Base-by-base conservation (phyloP, 306 rosid genomes). In the Oemleria cerasiformis region DNA sequence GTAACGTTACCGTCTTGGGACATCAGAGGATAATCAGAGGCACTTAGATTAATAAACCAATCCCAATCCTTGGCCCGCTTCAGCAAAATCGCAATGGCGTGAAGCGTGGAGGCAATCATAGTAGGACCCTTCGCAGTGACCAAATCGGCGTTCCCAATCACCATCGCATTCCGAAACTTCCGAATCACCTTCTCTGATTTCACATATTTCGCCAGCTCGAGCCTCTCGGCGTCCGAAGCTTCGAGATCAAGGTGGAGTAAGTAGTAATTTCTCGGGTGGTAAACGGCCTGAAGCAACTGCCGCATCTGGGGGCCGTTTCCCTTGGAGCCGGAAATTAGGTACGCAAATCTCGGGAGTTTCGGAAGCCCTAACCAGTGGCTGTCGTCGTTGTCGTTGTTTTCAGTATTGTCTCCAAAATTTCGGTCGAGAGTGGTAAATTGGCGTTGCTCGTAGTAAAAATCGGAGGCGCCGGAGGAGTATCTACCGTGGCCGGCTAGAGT, bases 1-100 rank as follows among this genome's bases (percentile, higher is more conserved):
- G 43, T 25, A 73, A 73, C 55, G 63, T 65, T 68, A 91, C 99
- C 99, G 9, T 94, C 96, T 55, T 91, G 99, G 9, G 97, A 41
- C 59, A 89, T 40, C 20, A 94, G 99, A 67, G 99, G 99, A 74
- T 94, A 94, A 89, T 94, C 99, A 68, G 95, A 85, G 3, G 95
- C 88, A 67, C 96, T 80, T 15, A 94, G 97, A 77, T 89, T 91
- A 72, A 94, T 77, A 69, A 94, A 94, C 97, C 98, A 91, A 61
- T 94, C 96, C 97, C 97, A 94, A 36, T 94, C 91, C 38, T 62
- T 55, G 1, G 78, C 87, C 56, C 63, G 64, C 79, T 88, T 89
- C 47, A 94, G 88, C 81, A 91, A 74, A 64, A 91, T 74, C 0
- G 97, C 92, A 79, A 89, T 75, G 20, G 85, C 85, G 40, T 94